A percentile compares a stretch with the other conserved stretches of the same genome.
phyloP scores from a whole-genome alignment of 2,329 filamentous ascomycete species.

The Fusarium heterosporum region DNA sequence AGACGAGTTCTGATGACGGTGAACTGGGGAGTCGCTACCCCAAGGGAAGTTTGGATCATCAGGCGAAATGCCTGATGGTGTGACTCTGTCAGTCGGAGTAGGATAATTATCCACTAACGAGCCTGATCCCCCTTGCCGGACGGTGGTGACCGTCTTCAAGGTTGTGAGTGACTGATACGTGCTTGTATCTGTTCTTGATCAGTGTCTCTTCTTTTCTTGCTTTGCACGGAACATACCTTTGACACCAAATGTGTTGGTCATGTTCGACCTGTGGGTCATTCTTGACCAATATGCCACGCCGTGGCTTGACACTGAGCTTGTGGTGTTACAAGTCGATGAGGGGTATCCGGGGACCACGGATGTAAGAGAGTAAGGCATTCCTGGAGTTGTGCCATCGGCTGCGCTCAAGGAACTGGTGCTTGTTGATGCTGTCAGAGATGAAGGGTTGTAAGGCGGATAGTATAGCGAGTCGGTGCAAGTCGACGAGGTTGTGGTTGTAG shows the following conservation, averaged over 20 bases:
- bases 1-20: constrained; percentile 51
- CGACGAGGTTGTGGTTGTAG: constrained; percentile 23
- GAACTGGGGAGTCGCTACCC: constrained; percentile 52
- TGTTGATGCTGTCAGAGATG: constrained; percentile 1
- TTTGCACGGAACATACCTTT: constrained; percentile 28
- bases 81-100: constrained; percentile 32
- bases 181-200: constrained; percentile 19
- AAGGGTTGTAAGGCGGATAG: constrained; percentile 1
- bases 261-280: constrained; percentile 35
- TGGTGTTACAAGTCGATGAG: constrained; percentile 43
- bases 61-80: constrained; percentile 41
- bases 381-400: not conserved
- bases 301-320: constrained; percentile 30
- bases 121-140: constrained; percentile 3
- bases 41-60: constrained; percentile 52
- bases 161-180: constrained; percentile 35
- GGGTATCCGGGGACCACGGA: constrained; percentile 13
- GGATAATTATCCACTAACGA: constrained; percentile 29
- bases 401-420: constrained; percentile 31
- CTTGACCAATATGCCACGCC: constrained; percentile 31
- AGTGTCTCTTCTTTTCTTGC: constrained; percentile 5
- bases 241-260: constrained; percentile 21
- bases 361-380: constrained; percentile 22
- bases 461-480: constrained; percentile 28
- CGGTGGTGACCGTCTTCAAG: constrained; percentile 38